Conservation (phyloP, 139 green algal species). For the Ulvella scutata region DNA sequence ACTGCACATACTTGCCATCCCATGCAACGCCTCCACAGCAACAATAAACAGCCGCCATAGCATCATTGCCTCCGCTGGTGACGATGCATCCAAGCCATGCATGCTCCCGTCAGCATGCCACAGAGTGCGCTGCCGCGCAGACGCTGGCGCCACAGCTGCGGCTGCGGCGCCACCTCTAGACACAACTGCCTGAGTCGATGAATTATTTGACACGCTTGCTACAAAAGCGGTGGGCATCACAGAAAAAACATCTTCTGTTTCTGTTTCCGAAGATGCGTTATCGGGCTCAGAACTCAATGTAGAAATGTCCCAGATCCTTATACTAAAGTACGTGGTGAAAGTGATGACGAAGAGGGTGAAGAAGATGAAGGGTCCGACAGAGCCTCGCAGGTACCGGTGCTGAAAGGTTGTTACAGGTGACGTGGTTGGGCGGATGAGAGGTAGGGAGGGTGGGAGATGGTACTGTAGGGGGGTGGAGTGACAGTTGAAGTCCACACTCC, state of each 20-base stretch:
- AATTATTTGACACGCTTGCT: background rate
- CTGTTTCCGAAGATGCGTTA: too few relatives aligned
- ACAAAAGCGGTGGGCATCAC: background rate
- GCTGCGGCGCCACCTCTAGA: background rate
- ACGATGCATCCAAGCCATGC: background rate
- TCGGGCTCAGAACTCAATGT: too few relatives aligned
- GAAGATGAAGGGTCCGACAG: background rate
- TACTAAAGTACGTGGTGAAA: too few relatives aligned
- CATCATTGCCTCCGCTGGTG: background rate
- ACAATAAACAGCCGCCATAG: background rate
- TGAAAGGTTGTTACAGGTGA: background rate
- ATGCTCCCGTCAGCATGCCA: too few relatives aligned
- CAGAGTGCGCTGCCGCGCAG: background rate
- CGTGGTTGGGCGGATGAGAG: background rate
- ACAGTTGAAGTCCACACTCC: too few relatives aligned
- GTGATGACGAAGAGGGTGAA: background rate
- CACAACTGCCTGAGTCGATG: background rate
- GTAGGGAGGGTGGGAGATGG: background rate
- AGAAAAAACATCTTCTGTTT: background rate
- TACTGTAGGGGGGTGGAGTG: too few relatives aligned
- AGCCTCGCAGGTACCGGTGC: background rate
- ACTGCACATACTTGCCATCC: background rate
- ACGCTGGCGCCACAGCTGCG: background rate
- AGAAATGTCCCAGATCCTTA: too few relatives aligned
- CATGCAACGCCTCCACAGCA: background rate